Evolutionary conservation across 208 protist genomes (phyloP), one percentile per base, ranked within the genome.

Genomic region (Acanthamoeba castellanii): DNA sequence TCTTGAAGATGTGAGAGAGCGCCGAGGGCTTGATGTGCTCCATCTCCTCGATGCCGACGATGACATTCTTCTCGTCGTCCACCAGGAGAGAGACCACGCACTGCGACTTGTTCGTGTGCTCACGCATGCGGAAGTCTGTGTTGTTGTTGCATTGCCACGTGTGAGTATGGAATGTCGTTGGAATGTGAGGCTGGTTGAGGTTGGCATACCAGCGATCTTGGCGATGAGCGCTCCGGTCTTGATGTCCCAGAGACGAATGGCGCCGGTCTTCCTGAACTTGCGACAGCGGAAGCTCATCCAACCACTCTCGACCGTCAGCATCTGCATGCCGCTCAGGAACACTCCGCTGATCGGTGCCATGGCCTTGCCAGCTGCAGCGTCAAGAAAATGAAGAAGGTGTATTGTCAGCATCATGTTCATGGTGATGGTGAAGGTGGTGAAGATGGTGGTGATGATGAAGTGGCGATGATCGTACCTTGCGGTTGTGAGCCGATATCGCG

Each of bases 261-360:
- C 47, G 34, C 76, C 76, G 34, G 76, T 57, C 76, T 85, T 85
- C 25, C 76, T 50, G 45, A 85, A 85, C 76, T 85, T 85, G 16
- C 76, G 9, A 42, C 76, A 85, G 76, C 76, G 76, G 45, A 85
- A 85, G 76, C 76, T 85, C 76, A 85, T 85, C 76, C 76, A 85
- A 11, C 76, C 76, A 25, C 76, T 85, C 45, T 85, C 76, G 42
- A 85, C 76, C 27, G 76, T 85, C 14, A 85, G 76, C 34, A 85
- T n/a, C 47, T 34, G 14, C 47, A 42, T 47, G 13, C 76, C 76
- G 76, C 76, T 85, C 45, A 85, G 34, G 45, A 85, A 85, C 18
- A 85, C 76, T 11, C 76, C 76, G 76, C 76, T 85, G 22, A 85
- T 85, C 22, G 76, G 76, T 1, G 76, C 34, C 76, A 85, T 25